phyloP scores from a whole-genome alignment of 495 filamentous ascomycete genomes.

The Bathelium albidoporum region DNA sequence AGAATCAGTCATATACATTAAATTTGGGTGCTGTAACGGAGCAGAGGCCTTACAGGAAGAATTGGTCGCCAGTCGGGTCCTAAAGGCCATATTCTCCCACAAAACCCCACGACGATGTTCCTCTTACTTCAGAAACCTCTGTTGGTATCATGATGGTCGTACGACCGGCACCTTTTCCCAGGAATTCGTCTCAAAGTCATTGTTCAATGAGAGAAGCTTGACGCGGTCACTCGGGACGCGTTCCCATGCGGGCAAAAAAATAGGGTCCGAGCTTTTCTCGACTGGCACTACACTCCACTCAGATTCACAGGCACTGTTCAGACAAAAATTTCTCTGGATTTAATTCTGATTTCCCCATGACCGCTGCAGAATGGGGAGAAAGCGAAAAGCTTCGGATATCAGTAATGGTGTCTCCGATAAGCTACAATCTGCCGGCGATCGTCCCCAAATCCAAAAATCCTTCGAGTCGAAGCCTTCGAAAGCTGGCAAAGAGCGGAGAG shows the following conservation, averaged over 20 bases:
- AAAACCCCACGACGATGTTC: too few species aligned
- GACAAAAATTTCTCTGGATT: too few species aligned
- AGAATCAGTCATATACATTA: background rate
- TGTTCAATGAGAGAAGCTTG: background rate
- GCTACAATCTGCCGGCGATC: background rate
- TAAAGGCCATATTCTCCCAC: background rate
- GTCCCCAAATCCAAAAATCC: constrained; percentile 11
- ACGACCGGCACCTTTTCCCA: too few species aligned
- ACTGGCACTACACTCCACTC: background rate
- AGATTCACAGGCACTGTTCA: too few species aligned
- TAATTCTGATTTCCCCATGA: background rate
- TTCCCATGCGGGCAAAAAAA: background rate
- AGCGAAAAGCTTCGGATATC: constrained; percentile 23
- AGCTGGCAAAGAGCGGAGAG: constrained; percentile 9
- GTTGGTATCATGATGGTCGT: too few species aligned
- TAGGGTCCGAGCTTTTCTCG: background rate
- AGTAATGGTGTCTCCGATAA: constrained; percentile 17
- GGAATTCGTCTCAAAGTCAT: background rate
- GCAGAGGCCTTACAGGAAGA: background rate
- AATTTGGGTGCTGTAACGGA: background rate
- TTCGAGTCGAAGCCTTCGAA: constrained; percentile 13
- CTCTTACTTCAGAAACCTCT: too few species aligned
- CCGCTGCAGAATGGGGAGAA: constrained; percentile 22
- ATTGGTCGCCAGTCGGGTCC: background rate
- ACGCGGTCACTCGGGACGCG: background rate